These are phyloP conservation scores for Urtica urens DNA, from an alignment of 306 rosid genomes.

Conservation along the genomic window DNA sequence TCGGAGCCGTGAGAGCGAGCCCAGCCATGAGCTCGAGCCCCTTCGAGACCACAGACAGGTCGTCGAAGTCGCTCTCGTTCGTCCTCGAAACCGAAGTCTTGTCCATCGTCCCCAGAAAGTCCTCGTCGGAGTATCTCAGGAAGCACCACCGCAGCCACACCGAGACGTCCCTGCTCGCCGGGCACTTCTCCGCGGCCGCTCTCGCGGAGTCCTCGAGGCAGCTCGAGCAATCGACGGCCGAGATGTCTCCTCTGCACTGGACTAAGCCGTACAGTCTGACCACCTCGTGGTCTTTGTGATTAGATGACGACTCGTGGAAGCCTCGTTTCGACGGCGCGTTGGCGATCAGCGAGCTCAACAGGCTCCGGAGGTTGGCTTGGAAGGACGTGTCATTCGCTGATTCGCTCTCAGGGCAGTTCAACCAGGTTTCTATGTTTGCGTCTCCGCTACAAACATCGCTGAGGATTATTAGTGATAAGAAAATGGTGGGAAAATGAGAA, in stretches of 20 bases:
- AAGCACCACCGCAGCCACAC: constrained; percentile 49
- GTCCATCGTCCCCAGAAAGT: constrained; percentile 30
- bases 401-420: constrained; percentile 21
- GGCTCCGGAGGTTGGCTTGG: constrained; percentile 25
- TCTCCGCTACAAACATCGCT: constrained; percentile 21
- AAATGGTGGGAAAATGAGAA: constrained; percentile 11
- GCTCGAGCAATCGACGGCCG: constrained; percentile 22
- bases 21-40: constrained; percentile 33
- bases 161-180: constrained; percentile 25
- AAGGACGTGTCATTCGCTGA: constrained; percentile 22
- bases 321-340: constrained; percentile 31
- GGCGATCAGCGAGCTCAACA: constrained; percentile 21
- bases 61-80: constrained; percentile 42
- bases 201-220: constrained; percentile 26
- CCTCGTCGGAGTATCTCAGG: constrained; percentile 28
- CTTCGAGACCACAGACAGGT: constrained; percentile 24
- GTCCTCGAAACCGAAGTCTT: constrained; percentile 17
- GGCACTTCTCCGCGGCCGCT: constrained; percentile 24
- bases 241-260: constrained; percentile 43
- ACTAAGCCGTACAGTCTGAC: constrained; percentile 28
- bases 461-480: constrained; percentile 8
- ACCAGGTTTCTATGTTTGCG: constrained; percentile 9
- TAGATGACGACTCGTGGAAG: constrained; percentile 42
- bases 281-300: constrained; percentile 17
- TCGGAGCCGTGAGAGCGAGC: constrained; percentile 21